Evolutionary conservation across 805 yeast species (phyloP).

Genomic region (Saccharomyces jurei): DNA sequence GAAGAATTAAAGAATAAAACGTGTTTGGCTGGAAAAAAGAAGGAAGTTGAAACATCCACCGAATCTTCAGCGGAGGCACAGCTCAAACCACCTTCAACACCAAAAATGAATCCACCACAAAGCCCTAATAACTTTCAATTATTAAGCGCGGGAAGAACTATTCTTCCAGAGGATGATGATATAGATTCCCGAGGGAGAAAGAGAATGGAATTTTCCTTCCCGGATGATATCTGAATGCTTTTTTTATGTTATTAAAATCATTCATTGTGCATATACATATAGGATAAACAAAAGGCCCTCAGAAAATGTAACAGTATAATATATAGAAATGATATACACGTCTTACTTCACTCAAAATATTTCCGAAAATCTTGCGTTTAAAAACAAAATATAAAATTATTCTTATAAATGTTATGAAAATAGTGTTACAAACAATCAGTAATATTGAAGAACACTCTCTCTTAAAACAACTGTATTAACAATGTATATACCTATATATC

Average conservation of each 20-base stretch:
- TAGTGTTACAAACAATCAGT: too few relatives aligned
- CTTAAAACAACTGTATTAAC: too few relatives aligned
- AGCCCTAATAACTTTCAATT: constrained; percentile 21
- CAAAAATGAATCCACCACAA: constrained; percentile 1
- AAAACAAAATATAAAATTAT: not conserved
- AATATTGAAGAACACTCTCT: not conserved
- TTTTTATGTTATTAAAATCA: not conserved
- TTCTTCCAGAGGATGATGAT: constrained; percentile 26
- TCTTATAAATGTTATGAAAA: too few relatives aligned
- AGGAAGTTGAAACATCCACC: constrained; percentile 7
- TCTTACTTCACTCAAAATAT: not conserved
- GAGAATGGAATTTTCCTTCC: constrained; percentile 22
- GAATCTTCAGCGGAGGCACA: constrained; percentile 2
- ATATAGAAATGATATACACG: not conserved
- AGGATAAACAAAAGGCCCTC: not conserved
- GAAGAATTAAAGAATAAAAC: constrained; percentile 6
- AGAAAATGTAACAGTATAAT: not conserved
- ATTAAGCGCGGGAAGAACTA: constrained; percentile 25
- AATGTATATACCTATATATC: not conserved
- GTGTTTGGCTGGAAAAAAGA: not conserved
- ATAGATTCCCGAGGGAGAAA: constrained; percentile 9
- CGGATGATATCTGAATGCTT: constrained; percentile 22
- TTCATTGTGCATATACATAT: not conserved
- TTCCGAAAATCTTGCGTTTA: not conserved
- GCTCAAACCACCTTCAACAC: not conserved